Percentiles rank a stretch among this genome's conserved stretches.
Evolutionary conservation across 2,329 filamentous ascomycete genomes (phyloP).

Genomic region (Colletotrichum spaethianum): DNA sequence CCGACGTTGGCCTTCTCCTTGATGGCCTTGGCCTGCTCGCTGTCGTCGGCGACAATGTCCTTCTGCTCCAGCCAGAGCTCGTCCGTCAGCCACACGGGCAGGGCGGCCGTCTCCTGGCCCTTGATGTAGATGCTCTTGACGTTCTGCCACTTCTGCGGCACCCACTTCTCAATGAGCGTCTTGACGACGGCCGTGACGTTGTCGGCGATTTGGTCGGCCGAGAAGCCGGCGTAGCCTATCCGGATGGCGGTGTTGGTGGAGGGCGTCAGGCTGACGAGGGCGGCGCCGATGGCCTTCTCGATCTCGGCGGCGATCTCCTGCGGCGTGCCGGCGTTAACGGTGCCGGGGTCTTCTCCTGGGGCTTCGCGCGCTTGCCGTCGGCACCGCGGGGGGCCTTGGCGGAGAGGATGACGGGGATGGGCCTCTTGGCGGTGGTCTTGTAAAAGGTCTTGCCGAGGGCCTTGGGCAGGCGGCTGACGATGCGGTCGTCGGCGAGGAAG

Average conservation of each 20-base stretch:
- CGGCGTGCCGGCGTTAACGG: constrained; percentile 66
- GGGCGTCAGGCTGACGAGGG: constrained; percentile 84
- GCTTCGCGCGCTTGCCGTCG: constrained; percentile 71
- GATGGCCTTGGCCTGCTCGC: constrained; percentile 63
- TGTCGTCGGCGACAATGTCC: constrained; percentile 77
- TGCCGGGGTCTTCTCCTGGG: constrained; percentile 63
- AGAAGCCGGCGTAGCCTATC: constrained; percentile 83
- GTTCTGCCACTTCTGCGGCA: constrained; percentile 90
- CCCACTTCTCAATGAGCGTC: constrained; percentile 81
- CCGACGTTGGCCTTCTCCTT: constrained; percentile 69
- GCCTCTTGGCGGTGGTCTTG: constrained; percentile 85
- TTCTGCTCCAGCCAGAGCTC: constrained; percentile 90
- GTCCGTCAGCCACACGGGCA: constrained; percentile 95
- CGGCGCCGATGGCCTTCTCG: constrained; percentile 80
- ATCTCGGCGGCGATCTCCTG: constrained; percentile 84
- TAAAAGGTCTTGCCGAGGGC: constrained; percentile 94
- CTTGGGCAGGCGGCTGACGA: constrained; percentile 74
- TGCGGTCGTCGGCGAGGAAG: constrained; percentile 92
- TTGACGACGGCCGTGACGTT: constrained; percentile 83
- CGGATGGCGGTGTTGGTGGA: constrained; percentile 85
- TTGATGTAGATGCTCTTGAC: constrained; percentile 91
- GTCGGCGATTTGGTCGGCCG: constrained; percentile 80
- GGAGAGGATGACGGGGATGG: constrained; percentile 83
- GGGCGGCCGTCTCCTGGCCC: constrained; percentile 86
- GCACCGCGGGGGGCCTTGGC: constrained; percentile 73